Evolutionary conservation across 78 protist species (phyloP).

Genomic region (Parvularia atlantis): DNA sequence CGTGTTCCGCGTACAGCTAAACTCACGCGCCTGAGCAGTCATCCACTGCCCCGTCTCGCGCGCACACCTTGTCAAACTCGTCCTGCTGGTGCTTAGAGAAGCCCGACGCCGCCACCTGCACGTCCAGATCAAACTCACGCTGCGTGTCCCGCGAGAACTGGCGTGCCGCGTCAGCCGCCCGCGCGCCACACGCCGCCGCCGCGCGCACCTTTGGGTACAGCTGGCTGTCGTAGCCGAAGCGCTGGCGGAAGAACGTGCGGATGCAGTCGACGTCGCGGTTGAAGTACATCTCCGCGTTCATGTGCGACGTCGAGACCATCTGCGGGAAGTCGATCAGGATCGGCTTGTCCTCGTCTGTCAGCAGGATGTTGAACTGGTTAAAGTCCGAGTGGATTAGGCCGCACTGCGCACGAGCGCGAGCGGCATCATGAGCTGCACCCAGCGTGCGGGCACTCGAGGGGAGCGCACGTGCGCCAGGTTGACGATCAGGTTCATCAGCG

Average conservation of each 20-base stretch:
- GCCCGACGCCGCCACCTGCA: not conserved
- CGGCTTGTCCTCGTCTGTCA: slow-evolving; percentile 53
- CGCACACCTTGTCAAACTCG: not conserved
- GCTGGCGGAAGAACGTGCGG: slow-evolving; percentile 56
- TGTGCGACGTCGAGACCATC: slow-evolving; percentile 88
- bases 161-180: too few species aligned
- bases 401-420: slow-evolving; percentile 60
- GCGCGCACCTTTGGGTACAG: not conserved
- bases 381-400: slow-evolving; percentile 98
- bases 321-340: slow-evolving; percentile 97
- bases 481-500: slow-evolving; percentile 62
- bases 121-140: slow-evolving; percentile 1
- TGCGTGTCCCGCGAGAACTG: too few species aligned
- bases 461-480: not conserved
- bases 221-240: slow-evolving; percentile 27
- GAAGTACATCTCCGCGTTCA: slow-evolving; percentile 74
- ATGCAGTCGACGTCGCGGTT: slow-evolving; percentile 85
- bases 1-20: not conserved
- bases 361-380: slow-evolving; percentile 93
- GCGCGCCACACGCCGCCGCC: too few species aligned
- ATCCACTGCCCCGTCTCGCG: not conserved
- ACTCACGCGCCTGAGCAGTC: not conserved
- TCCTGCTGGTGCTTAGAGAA: not conserved
- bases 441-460: too few species aligned
- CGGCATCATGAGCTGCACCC: too few species aligned